Evolutionary conservation across 2,329 filamentous ascomycete genomes (phyloP).

Genomic region (Didymosphaeria variabile): DNA sequence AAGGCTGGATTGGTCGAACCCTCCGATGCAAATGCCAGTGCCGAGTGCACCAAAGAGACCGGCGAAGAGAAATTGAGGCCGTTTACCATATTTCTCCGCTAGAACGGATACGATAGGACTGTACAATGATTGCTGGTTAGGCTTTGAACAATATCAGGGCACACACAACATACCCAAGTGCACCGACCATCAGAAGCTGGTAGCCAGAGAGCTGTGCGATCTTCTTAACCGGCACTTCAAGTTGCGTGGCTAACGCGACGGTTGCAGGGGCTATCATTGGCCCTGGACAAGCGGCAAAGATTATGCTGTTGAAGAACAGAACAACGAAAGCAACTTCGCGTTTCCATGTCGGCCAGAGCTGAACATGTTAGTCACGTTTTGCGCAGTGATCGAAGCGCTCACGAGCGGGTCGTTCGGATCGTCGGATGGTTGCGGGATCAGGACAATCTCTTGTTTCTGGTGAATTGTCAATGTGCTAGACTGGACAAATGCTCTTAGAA

Average conservation of each 20-base stretch:
- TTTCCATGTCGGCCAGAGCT: constrained; percentile 38
- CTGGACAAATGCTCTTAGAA: not conserved
- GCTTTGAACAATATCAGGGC: not conserved
- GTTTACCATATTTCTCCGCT: constrained; percentile 47
- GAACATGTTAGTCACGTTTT: not conserved
- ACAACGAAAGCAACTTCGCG: constrained; percentile 30
- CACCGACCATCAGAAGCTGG: constrained; percentile 33
- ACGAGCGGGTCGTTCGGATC: constrained; percentile 38
- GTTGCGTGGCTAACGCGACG: constrained; percentile 27
- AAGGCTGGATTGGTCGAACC: constrained; percentile 28
- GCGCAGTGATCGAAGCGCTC: not conserved
- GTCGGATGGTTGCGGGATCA: constrained; percentile 34
- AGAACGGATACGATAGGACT: constrained; percentile 44
- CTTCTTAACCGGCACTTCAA: constrained; percentile 36
- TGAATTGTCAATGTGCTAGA: not conserved
- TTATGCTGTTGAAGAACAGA: constrained; percentile 36
- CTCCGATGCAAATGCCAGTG: constrained; percentile 41
- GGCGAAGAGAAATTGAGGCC: constrained; percentile 47
- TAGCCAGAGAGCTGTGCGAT: constrained; percentile 35
- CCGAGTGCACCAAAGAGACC: constrained; percentile 43
- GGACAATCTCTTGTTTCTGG: constrained; percentile 30
- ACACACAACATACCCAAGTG: constrained; percentile 27
- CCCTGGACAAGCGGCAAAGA: constrained; percentile 35
- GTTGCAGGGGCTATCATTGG: constrained; percentile 37
- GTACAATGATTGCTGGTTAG: not conserved